Evolutionary conservation across 768 basidiomycete genomes (phyloP).

Genomic region (Termitomyces sp.): DNA sequence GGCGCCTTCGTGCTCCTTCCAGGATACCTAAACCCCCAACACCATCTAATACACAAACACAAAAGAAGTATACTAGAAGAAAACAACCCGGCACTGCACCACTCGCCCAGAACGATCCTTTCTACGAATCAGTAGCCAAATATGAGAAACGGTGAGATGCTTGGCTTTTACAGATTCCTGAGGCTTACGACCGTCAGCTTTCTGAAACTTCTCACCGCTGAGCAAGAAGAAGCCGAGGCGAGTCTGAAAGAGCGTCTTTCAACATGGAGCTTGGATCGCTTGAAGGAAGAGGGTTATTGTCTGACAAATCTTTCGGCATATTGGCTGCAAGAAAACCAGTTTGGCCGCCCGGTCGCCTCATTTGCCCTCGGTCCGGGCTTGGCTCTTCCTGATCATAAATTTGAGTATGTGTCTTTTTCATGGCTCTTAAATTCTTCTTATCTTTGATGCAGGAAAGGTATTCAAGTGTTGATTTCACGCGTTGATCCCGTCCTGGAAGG

Average conservation of each 20-base stretch:
- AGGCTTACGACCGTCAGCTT: conserved; percentile 28
- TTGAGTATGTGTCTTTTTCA: conserved; percentile 51
- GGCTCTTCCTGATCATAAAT: conserved; percentile 58
- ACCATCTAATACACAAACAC: conserved; percentile 5
- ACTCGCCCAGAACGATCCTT: conserved; percentile 34
- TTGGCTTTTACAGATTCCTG: conserved; percentile 10
- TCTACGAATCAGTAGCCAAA: conserved; percentile 44
- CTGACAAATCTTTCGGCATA: conserved; percentile 62
- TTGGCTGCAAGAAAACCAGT: conserved; percentile 63
- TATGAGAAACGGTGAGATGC: conserved; percentile 52
- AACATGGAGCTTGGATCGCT: conserved; percentile 57
- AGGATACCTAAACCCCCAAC: conserved; percentile 21
- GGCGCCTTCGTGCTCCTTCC: conserved; percentile 55
- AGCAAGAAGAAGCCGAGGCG: conserved; percentile 62
- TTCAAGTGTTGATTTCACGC: conserved; percentile 61
- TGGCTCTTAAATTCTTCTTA: not conserved
- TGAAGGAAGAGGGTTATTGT: conserved; percentile 71
- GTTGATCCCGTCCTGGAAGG: conserved; percentile 48
- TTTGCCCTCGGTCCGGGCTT: conserved; percentile 65
- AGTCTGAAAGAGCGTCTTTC: conserved; percentile 60
- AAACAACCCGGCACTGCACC: conserved; percentile 29
- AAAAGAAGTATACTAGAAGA: conserved; percentile 29
- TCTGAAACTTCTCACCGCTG: conserved; percentile 46
- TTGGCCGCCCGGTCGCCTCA: conserved; percentile 61
- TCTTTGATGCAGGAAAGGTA: conserved; percentile 54